Percentiles rank a stretch among this genome's conserved stretches.
Conservation (phyloP, 148 eudicot species). For the Rheum nobile region DNA sequence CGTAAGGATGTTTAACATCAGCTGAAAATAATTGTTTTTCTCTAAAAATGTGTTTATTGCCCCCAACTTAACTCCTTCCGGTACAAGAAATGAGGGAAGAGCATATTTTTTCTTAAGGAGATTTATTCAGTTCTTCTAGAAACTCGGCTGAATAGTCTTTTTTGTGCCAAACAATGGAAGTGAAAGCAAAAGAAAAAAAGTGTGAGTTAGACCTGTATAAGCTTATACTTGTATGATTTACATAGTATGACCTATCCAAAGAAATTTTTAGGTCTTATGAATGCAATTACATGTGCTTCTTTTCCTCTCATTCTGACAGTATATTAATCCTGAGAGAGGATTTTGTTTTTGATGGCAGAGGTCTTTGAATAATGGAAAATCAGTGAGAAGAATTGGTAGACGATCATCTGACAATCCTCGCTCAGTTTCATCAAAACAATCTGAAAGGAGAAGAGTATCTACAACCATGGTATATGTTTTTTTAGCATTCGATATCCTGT, state of each 20-base stretch:
- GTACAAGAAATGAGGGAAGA: background rate
- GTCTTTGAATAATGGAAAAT: constrained; percentile 1
- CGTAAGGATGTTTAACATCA: background rate
- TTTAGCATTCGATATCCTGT: background rate
- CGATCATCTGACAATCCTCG: background rate
- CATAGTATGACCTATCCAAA: background rate
- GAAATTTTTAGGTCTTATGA: background rate
- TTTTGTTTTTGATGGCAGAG: background rate
- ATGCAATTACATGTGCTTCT: background rate
- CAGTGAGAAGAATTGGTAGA: constrained; percentile 3
- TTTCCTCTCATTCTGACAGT: background rate
- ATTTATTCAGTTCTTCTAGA: background rate
- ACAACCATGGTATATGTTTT: background rate
- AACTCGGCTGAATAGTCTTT: background rate
- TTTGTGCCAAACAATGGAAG: no score
- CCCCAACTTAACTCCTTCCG: background rate
- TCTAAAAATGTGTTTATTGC: background rate
- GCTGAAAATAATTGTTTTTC: background rate
- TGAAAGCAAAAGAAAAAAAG: background rate
- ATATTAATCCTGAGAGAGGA: background rate
- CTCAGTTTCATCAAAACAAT: constrained; percentile 3
- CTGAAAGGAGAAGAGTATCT: constrained; percentile 1
- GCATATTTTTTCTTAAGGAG: background rate
- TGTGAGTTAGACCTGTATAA: background rate
- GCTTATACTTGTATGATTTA: background rate